These are phyloP conservation scores for Starmerella khaoyaiensis DNA, from an alignment of 805 yeast species.

Conservation along the genomic window DNA sequence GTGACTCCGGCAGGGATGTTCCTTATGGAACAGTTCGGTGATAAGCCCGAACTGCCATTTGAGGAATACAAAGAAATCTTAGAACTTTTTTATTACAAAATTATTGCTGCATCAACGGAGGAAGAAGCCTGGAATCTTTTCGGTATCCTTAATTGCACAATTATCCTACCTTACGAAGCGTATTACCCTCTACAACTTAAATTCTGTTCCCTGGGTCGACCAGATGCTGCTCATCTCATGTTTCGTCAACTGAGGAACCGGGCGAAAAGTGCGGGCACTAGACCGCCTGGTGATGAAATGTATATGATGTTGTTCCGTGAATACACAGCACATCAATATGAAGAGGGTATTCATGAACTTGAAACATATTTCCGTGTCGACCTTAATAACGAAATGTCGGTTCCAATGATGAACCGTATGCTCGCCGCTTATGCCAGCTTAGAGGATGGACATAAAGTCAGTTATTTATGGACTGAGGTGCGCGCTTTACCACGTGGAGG, in stretches of 20 bases:
- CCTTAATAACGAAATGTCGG: constrained; percentile 40
- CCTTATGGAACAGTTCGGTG: constrained; percentile 34
- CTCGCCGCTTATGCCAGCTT: constrained; percentile 51
- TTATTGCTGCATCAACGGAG: constrained; percentile 30
- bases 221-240: constrained; percentile 48
- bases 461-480: constrained; percentile 49
- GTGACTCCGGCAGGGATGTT: constrained; percentile 28
- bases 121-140: constrained; percentile 47
- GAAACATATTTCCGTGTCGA: constrained; percentile 57
- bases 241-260: constrained; percentile 48
- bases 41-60: constrained; percentile 21
- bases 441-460: constrained; percentile 41
- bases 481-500: constrained; percentile 40
- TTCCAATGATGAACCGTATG: constrained; percentile 45
- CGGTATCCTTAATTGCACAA: constrained; percentile 42
- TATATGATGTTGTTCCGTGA: constrained; percentile 47
- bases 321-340: constrained; percentile 47
- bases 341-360: constrained; percentile 51
- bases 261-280: constrained; percentile 38
- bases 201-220: constrained; percentile 40
- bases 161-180: constrained; percentile 43
- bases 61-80: constrained; percentile 30
- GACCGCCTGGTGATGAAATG: constrained; percentile 42
- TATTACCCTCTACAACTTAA: constrained; percentile 47
- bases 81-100: constrained; percentile 35